Conservation (phyloP, 78 protist species). For the Planoprotostelium fungivorum region DNA sequence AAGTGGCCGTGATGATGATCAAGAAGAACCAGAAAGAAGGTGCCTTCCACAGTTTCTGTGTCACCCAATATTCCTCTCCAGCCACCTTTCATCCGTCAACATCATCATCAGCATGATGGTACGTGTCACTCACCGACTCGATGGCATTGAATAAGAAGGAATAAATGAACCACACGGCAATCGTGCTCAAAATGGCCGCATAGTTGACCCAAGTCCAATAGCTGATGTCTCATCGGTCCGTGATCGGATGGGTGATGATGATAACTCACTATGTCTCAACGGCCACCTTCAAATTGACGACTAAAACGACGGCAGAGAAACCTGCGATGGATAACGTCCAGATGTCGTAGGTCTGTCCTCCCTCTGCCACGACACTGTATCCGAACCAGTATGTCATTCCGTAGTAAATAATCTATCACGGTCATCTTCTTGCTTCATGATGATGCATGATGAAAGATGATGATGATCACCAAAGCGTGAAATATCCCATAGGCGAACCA, state of each 20-base stretch:
- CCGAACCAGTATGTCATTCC: neutral
- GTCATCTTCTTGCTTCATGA: neutral
- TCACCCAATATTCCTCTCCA: neutral
- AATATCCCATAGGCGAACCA: neutral
- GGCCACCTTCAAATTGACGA: neutral
- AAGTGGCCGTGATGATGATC: neutral
- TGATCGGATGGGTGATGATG: neutral
- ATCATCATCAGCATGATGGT: no score
- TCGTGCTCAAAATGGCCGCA: neutral
- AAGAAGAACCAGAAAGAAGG: neutral
- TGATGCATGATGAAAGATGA: no score
- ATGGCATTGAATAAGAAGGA: neutral
- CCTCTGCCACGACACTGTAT: neutral
- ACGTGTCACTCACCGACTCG: neutral
- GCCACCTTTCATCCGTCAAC: no score
- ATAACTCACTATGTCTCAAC: neutral
- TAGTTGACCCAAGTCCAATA: neutral
- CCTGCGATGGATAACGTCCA: neutral
- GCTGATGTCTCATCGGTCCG: neutral
- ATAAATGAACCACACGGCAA: neutral
- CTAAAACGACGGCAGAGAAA: neutral
- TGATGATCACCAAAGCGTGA: neutral
- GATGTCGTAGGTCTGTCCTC: neutral
- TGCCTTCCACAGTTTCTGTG: neutral
- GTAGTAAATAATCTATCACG: neutral